Conservation (phyloP, 2,329 filamentous ascomycete species). For the Fusarium acutatum region DNA sequence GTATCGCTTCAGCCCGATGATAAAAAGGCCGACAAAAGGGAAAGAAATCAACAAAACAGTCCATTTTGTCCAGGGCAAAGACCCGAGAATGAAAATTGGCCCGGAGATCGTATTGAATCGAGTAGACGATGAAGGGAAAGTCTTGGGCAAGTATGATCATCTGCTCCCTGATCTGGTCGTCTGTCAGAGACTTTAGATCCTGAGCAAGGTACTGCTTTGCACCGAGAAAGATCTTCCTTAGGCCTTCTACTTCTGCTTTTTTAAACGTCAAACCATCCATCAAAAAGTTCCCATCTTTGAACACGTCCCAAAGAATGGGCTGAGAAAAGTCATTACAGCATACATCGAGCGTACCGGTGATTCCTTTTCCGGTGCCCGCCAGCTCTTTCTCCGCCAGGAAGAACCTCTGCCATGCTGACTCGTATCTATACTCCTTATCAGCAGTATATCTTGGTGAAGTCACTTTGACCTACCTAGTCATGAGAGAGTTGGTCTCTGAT, state of each 20-base stretch:
- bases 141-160: background rate
- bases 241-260: too few relatives aligned
- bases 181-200: too few relatives aligned
- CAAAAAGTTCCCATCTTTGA: too few relatives aligned
- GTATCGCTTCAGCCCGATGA: background rate
- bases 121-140: background rate
- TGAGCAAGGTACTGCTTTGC: too few relatives aligned
- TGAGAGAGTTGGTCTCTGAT: background rate
- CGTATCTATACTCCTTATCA: background rate
- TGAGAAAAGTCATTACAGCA: background rate
- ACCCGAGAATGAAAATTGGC: background rate
- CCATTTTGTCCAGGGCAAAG: background rate
- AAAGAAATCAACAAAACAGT: accelerated
- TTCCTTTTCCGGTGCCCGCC: too few relatives aligned
- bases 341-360: background rate
- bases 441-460: too few relatives aligned
- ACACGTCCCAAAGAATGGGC: background rate
- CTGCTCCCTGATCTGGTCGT: background rate
- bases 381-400: background rate
- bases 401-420: background rate
- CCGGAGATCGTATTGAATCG: background rate
- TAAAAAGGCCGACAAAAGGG: accelerated
- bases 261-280: too few relatives aligned
- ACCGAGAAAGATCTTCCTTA: too few relatives aligned
- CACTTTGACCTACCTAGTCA: background rate